phyloP scores from a whole-genome alignment of 2,329 filamentous ascomycete genomes.

The Hymenoscyphus linearis region DNA sequence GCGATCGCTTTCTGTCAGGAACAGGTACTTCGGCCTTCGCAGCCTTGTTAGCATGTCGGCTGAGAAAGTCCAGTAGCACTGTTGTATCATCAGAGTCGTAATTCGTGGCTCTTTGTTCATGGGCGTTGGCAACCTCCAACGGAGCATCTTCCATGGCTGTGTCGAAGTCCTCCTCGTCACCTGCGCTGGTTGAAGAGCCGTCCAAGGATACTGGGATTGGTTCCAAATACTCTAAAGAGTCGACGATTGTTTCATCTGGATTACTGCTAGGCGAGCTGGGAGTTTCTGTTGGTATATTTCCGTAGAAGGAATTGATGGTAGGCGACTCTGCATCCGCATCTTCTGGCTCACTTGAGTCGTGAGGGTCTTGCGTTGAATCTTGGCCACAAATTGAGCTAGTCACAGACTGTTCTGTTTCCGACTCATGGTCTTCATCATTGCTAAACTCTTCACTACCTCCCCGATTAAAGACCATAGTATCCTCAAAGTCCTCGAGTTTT shows the following conservation, averaged over 20 bases:
- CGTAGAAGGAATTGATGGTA: background rate
- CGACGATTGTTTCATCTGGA: background rate
- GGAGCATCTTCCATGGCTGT: conserved; percentile 5
- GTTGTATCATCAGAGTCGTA: conserved; percentile 32
- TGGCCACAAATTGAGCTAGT: background rate
- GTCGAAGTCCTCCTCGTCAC: background rate
- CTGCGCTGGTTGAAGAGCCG: background rate
- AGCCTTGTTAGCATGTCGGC: conserved; percentile 33
- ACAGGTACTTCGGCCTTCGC: conserved; percentile 27
- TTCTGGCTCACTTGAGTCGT: background rate
- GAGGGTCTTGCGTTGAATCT: background rate
- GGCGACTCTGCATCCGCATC: background rate
- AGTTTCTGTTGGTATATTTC: background rate
- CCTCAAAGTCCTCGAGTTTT: background rate
- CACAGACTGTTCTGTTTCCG: background rate
- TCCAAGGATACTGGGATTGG: background rate
- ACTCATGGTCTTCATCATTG: background rate
- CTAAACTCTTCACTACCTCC: background rate
- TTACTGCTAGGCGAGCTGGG: background rate
- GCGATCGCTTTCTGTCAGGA: conserved; percentile 26
- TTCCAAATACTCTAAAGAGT: conserved; percentile 8
- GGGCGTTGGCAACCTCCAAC: conserved; percentile 8
- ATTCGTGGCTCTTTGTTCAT: conserved; percentile 10
- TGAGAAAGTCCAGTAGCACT: conserved; percentile 34
- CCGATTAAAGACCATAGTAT: background rate